Conservation (phyloP, 257 asterid species). For the Fraxinus cuspidata region DNA sequence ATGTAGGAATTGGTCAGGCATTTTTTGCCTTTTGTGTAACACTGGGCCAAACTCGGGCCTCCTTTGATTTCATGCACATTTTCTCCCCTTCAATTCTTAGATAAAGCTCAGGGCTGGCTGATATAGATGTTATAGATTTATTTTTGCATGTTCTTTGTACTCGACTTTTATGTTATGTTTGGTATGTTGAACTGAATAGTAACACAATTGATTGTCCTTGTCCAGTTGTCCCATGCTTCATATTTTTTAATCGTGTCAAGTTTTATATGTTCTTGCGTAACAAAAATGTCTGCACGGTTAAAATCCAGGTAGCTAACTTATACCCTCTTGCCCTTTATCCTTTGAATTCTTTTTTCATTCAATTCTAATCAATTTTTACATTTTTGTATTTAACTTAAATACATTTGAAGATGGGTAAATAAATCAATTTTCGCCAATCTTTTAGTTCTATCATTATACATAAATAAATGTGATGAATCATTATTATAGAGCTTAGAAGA, state of each 20-base stretch:
- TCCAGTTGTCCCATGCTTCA: not conserved
- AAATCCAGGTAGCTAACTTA: no score
- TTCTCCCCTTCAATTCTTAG: not conserved
- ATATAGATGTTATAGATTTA: not conserved
- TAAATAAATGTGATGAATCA: no score
- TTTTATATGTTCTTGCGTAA: no score
- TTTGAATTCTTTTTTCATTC: no score
- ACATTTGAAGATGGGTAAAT: no score
- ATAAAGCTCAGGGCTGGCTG: not conserved
- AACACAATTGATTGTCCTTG: not conserved
- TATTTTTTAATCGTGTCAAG: not conserved
- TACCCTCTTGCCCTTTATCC: no score
- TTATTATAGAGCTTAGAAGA: no score
- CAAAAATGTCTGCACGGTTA: no score
- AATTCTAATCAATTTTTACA: no score
- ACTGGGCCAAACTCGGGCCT: not conserved
- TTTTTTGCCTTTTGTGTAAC: not conserved
- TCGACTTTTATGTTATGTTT: not conserved
- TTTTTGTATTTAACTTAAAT: no score
- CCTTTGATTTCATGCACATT: not conserved
- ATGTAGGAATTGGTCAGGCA: not conserved
- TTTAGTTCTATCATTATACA: no score
- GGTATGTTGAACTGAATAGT: not conserved
- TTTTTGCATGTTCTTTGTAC: not conserved
- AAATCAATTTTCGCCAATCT: no score